Evolutionary conservation across 2,329 filamentous ascomycete species (phyloP).

Genomic region (Sporothrix mexicana): DNA sequence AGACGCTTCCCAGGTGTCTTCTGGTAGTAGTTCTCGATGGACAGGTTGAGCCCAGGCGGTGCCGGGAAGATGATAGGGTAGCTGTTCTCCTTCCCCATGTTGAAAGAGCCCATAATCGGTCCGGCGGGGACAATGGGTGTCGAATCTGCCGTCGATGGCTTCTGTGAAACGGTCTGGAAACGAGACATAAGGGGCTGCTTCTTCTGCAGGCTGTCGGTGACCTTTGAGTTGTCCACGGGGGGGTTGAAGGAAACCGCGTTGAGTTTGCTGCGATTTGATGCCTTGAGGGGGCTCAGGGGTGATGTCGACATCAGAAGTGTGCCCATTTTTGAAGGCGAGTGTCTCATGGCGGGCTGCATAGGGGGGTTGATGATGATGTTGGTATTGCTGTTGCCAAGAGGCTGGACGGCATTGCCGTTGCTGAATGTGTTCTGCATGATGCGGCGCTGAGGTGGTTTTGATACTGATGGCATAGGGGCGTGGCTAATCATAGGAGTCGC

Average conservation of each 20-base stretch:
- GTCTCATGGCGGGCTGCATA: slow-evolving; percentile 56
- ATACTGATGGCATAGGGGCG: slow-evolving; percentile 60
- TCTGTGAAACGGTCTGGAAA: slow-evolving; percentile 63
- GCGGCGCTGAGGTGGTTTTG: slow-evolving; percentile 56
- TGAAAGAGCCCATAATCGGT: slow-evolving; percentile 41
- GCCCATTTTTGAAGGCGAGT: slow-evolving; percentile 71
- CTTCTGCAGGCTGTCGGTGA: slow-evolving; percentile 73
- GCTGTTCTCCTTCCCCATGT: slow-evolving; percentile 62
- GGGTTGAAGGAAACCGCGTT: slow-evolving; percentile 72
- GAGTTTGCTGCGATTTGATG: slow-evolving; percentile 63
- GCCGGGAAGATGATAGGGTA: slow-evolving; percentile 59
- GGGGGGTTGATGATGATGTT: slow-evolving; percentile 62
- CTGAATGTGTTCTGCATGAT: slow-evolving; percentile 41
- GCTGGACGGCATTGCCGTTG: slow-evolving; percentile 56
- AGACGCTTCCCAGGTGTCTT: slow-evolving; percentile 66
- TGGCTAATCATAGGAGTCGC: slow-evolving; percentile 59
- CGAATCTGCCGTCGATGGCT: slow-evolving; percentile 50
- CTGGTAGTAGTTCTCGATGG: slow-evolving; percentile 59
- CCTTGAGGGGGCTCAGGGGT: slow-evolving; percentile 64
- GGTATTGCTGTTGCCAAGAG: slow-evolving; percentile 52
- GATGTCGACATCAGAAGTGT: slow-evolving; percentile 61
- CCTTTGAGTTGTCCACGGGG: slow-evolving; percentile 59
- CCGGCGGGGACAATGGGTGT: not conserved
- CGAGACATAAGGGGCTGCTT: slow-evolving; percentile 64
- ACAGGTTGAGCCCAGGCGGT: slow-evolving; percentile 54